Base-by-base conservation (phyloP, 768 basidiomycete species). In the Melanogaster broomeanus region DNA sequence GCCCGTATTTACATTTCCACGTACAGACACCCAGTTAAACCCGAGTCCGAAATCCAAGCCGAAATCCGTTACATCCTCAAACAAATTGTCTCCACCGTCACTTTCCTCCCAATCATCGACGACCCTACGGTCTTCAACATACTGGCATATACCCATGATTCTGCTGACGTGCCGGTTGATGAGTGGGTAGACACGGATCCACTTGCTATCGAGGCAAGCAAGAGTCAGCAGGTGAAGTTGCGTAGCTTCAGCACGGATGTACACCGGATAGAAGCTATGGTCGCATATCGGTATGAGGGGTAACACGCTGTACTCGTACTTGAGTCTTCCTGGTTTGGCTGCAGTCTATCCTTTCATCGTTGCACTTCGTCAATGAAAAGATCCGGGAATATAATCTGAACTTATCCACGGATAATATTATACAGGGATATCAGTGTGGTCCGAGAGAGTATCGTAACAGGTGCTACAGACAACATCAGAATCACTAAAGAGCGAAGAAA, bases 11-110 rank as follows among this genome's bases (percentile, higher is more conserved):
- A 15, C 52, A 8, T 40, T 47, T 21, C 7, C 42, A 1, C 1
- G 9, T 22, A 12, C 66, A 86, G 83, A 41, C 71, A 72, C 55
- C 69, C 78, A 43, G 70, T 83, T 1, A 91, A 92, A 61, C 84
- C 89, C 1, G 90, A 92, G 61, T 72, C 88, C 16, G 93, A 98
- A 63, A 96, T 98, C 42, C 93, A 97, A 70, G 91, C 90, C 28
- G 96, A 99, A 78, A 98, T 99, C 56, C 85, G 97, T 18, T 93
- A 93, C 43, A 98, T 98, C 61, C 82, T 99, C 66, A 97, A 98
- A 73, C 97, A 99, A 69, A 98, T 99, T 63, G 93, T 97, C 35
- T 91, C 91, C 37, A 93, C 90, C 68, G 93, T 96, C 54, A 97
- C 97, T 10, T 98, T 97, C 72, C 77, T 99, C 52, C 97, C 97